Evolutionary conservation across 192 early-diverging fungal genomes (phyloP).

Genomic region (Chytriomyces sp.): DNA sequence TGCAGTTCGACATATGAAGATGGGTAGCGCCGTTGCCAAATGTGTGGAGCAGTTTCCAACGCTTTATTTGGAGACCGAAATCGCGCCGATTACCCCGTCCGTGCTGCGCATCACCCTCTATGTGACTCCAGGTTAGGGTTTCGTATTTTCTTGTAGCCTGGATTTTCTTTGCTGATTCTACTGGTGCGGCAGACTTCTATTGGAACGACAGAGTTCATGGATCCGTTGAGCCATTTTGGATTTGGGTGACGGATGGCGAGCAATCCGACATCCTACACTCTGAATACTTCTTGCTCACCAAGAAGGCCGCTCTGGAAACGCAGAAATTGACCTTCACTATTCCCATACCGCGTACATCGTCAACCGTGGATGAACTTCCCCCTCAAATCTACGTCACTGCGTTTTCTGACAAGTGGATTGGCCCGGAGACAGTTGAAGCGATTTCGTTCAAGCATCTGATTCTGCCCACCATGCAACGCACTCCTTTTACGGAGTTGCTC

Average conservation of each 20-base stretch:
- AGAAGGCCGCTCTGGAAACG: slow-evolving; percentile 54
- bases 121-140: slow-evolving; percentile 58
- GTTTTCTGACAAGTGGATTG: slow-evolving; percentile 94
- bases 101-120: slow-evolving; percentile 84
- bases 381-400: slow-evolving; percentile 91
- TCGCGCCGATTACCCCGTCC: slow-evolving; percentile 92
- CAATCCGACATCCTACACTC: slow-evolving; percentile 89
- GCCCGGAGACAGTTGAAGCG: slow-evolving; percentile 79
- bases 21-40: slow-evolving; percentile 72
- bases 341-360: slow-evolving; percentile 66
- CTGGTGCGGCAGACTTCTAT: slow-evolving; percentile 66
- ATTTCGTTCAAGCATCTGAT: slow-evolving; percentile 92
- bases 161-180: neutral
- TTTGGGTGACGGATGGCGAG: slow-evolving; percentile 93
- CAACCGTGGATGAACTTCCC: slow-evolving; percentile 76
- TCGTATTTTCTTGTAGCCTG: neutral
- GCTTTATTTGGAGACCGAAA: slow-evolving; percentile 74
- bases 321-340: slow-evolving; percentile 83
- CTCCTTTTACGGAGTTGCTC: slow-evolving; percentile 90
- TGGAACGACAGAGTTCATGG: slow-evolving; percentile 97
- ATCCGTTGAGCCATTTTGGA: slow-evolving; percentile 87
- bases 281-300: slow-evolving; percentile 83
- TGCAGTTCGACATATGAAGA: slow-evolving; percentile 77
- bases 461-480: slow-evolving; percentile 77
- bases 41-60: slow-evolving; percentile 86